phyloP scores from a whole-genome alignment of 352 stramenopile genomes.

The Thraustochytrium sp. region DNA sequence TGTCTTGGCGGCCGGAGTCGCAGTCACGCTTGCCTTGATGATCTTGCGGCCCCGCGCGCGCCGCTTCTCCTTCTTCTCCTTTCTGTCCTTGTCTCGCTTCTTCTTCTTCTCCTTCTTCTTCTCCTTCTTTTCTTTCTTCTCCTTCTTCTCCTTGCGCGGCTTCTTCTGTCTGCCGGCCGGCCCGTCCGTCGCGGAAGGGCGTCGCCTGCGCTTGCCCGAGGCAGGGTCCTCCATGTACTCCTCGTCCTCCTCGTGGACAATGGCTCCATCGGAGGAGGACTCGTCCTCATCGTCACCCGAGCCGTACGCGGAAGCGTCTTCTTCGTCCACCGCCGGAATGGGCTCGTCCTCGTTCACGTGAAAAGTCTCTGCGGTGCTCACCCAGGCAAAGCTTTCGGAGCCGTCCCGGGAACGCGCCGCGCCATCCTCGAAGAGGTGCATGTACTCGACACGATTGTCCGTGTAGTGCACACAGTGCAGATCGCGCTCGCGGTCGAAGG shows the following conservation, averaged over 20 bases:
- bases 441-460: not conserved
- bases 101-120: not conserved
- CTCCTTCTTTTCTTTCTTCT: not conserved
- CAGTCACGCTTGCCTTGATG: not conserved
- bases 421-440: not conserved
- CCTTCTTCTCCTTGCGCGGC: conserved; percentile 1
- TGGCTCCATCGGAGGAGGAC: not conserved
- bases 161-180: not conserved
- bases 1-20: not conserved
- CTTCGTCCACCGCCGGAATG: not conserved
- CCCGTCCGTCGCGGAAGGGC: not conserved
- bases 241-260: not conserved
- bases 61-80: not conserved
- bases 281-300: not conserved
- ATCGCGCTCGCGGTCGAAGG: not conserved
- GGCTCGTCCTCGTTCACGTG: not conserved
- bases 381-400: not conserved
- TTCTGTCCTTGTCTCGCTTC: not conserved
- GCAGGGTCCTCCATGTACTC: not conserved
- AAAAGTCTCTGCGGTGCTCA: conserved; percentile 3
- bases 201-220: not conserved
- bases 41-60: not conserved
- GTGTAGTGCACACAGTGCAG: conserved; percentile 27
- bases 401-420: not conserved
- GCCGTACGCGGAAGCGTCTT: too few relatives aligned